These are phyloP conservation scores for Alternaria ethzedia DNA, from an alignment of 2,329 filamentous ascomycete species.

Conservation along the genomic window DNA sequence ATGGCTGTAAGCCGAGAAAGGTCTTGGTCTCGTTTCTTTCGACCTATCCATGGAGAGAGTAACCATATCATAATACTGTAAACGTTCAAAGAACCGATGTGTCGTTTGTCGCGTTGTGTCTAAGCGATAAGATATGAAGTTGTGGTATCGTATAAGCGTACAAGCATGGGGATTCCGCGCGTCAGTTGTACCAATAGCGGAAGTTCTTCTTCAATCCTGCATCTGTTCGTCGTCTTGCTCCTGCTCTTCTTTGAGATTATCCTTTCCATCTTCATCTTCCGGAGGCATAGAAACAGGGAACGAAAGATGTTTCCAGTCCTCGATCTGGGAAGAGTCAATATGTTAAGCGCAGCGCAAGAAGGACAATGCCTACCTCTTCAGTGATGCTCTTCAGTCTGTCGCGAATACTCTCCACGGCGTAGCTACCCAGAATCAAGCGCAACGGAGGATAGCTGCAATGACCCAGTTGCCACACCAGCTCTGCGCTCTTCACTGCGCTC, in stretches of 20 bases:
- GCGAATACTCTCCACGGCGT: slow-evolving; percentile 93
- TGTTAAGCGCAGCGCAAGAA: no score
- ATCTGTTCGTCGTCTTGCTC: slow-evolving; percentile 35
- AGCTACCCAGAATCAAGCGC: slow-evolving; percentile 84
- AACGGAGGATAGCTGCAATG: slow-evolving; percentile 95
- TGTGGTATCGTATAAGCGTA: not conserved
- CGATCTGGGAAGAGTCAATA: slow-evolving; percentile 22
- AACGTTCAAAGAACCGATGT: not conserved
- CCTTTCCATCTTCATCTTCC: slow-evolving; percentile 27
- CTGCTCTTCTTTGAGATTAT: slow-evolving; percentile 24
- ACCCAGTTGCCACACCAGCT: slow-evolving; percentile 90
- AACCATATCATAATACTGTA: not conserved
- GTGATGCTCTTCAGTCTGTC: slow-evolving; percentile 89
- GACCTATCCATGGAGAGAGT: not conserved
- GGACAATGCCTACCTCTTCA: slow-evolving; percentile 71
- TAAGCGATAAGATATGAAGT: not conserved
- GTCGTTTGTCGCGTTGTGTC: not conserved
- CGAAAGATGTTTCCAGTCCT: slow-evolving; percentile 37
- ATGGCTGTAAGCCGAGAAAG: not conserved
- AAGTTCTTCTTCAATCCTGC: slow-evolving; percentile 21
- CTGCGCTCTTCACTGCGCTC: slow-evolving; percentile 88
- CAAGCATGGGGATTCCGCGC: not conserved
- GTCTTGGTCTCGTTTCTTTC: no score
- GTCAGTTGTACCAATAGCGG: not conserved
- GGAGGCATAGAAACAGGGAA: slow-evolving; percentile 25